These are phyloP conservation scores for Leishmania turanica DNA, from an alignment of 208 protist genomes.

Conservation along the genomic window DNA sequence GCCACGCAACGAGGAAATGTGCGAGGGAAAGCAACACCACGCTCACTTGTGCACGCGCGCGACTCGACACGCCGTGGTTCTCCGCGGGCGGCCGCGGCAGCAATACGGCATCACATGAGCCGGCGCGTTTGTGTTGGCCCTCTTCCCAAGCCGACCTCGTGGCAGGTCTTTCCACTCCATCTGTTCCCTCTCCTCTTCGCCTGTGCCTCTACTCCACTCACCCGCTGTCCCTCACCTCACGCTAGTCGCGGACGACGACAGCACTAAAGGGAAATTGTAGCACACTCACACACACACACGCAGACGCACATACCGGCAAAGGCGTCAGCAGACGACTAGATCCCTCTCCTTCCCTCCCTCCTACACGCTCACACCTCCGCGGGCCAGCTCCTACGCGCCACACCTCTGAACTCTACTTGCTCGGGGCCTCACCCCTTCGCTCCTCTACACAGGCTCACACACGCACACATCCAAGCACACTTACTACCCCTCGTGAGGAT, in stretches of 20 bases:
- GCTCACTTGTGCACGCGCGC: not conserved
- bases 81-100: not conserved
- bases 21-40: not conserved
- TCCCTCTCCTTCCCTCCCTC: not conserved
- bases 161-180: not conserved
- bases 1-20: not conserved
- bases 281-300: not conserved
- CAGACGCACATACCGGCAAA: not conserved
- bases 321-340: not conserved
- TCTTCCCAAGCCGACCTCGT: not conserved
- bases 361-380: slow-evolving; percentile 8
- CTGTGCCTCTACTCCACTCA: too few relatives aligned
- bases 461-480: not conserved
- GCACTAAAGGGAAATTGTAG: not conserved
- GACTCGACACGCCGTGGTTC: not conserved
- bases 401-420: not conserved
- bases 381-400: slow-evolving; percentile 2
- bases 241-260: not conserved
- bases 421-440: not conserved
- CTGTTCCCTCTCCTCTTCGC: not conserved
- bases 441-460: not conserved
- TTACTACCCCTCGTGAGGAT: not conserved
- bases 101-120: not conserved
- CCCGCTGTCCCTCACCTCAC: not conserved
- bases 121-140: not conserved